These are phyloP conservation scores for Gastrolobium villosum DNA, from an alignment of 306 rosid species.

Conservation along the genomic window DNA sequence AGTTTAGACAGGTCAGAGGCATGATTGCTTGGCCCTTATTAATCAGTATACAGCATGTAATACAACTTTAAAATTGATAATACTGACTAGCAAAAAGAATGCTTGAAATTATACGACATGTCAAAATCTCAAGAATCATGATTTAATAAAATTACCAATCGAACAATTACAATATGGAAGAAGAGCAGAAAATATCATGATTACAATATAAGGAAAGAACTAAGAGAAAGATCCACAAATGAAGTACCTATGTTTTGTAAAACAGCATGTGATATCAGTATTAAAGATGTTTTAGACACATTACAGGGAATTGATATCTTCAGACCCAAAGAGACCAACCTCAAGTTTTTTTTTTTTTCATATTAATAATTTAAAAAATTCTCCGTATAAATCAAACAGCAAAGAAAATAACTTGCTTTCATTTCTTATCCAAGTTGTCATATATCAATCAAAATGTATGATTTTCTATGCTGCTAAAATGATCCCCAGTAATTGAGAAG, in stretches of 20 bases:
- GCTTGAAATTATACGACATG: background rate
- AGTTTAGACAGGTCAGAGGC: too few species aligned
- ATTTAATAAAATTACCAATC: background rate
- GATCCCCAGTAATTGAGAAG: conserved; percentile 43
- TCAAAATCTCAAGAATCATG: background rate
- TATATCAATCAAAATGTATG: conserved; percentile 36
- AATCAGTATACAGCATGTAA: too few species aligned
- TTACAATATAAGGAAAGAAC: background rate
- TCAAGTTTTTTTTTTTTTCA: background rate
- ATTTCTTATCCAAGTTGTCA: conserved; percentile 37
- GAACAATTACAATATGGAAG: background rate
- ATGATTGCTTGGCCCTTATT: too few species aligned
- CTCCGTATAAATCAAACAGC: conserved; percentile 5
- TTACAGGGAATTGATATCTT: background rate
- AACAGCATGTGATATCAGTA: background rate
- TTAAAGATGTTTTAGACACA: background rate
- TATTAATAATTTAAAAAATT: conserved; percentile 3
- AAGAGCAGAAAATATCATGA: background rate
- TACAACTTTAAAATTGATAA: background rate
- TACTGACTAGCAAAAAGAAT: background rate
- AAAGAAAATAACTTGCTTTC: conserved; percentile 42
- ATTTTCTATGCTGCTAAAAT: conserved; percentile 31
- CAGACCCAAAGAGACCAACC: background rate
- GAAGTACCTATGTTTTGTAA: conserved; percentile 16
- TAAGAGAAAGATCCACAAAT: background rate